A percentile compares a stretch with the other conserved stretches of the same genome.
These are phyloP conservation scores for Sungouiozyma intestinalis DNA, from an alignment of 805 yeast genomes.

Conservation along the genomic window DNA sequence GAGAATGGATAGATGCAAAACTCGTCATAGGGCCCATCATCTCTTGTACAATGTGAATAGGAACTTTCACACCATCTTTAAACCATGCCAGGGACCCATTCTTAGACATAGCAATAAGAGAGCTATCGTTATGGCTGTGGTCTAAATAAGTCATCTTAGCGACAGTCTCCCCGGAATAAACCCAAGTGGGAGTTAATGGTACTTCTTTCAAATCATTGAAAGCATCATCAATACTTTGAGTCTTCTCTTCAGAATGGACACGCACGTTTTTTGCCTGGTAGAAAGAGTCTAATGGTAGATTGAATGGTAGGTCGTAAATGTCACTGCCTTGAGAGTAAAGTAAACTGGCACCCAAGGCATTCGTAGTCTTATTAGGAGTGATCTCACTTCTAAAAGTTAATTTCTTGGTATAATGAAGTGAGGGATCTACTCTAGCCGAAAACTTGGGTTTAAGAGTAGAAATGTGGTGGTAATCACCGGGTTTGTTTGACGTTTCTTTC, in stretches of 20 bases:
- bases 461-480: constrained; percentile 18
- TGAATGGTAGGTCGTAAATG: constrained; percentile 23
- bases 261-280: constrained; percentile 16
- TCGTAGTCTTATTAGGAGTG: constrained; percentile 24
- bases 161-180: constrained; percentile 24
- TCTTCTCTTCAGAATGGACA: constrained; percentile 38
- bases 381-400: constrained; percentile 21
- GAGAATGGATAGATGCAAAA: constrained; percentile 23
- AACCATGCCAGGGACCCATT: constrained; percentile 29
- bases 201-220: constrained; percentile 37
- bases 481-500: not conserved
- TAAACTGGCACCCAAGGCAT: constrained; percentile 17
- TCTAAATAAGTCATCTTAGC: constrained; percentile 20
- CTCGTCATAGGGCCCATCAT: constrained; percentile 26
- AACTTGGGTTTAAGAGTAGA: constrained; percentile 31
- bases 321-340: constrained; percentile 26
- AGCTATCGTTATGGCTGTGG: constrained; percentile 30
- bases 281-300: constrained; percentile 21
- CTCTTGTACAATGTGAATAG: constrained; percentile 25
- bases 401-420: constrained; percentile 15
- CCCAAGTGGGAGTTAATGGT: constrained; percentile 19
- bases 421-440: constrained; percentile 24
- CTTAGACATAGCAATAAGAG: constrained; percentile 23
- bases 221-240: constrained; percentile 42
- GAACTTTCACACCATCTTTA: constrained; percentile 22